Evolutionary conservation across 225 moss, liverwort and hornwort genomes (phyloP).

Genomic region (Asterella californica): DNA sequence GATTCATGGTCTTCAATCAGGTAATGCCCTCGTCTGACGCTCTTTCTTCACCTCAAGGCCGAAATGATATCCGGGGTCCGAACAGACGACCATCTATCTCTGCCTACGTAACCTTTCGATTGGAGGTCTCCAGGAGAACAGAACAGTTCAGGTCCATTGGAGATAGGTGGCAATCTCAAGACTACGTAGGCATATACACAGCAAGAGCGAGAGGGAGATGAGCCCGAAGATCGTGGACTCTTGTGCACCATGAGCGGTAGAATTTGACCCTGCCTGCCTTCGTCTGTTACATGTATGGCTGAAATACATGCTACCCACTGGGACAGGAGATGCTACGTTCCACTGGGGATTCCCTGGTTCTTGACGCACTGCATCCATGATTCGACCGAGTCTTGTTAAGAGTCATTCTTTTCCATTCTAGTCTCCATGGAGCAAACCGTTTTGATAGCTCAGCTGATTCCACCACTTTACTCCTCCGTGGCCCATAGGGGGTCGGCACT

Average conservation of each 20-base stretch:
- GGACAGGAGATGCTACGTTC: too few species aligned
- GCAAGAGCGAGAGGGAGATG: too few species aligned
- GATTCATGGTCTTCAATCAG: constrained; percentile 71
- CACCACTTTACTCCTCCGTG: background rate
- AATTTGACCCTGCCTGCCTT: too few species aligned
- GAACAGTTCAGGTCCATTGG: too few species aligned
- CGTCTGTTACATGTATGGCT: too few species aligned
- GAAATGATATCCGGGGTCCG: too few species aligned
- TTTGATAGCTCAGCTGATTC: background rate
- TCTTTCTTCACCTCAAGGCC: background rate
- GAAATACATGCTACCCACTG: too few species aligned
- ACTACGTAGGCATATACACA: background rate
- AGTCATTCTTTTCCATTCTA: background rate
- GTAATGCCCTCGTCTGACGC: background rate
- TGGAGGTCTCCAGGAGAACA: too few species aligned
- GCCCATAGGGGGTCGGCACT: background rate
- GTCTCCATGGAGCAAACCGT: background rate
- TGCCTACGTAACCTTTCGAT: background rate
- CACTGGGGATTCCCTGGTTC: too few species aligned
- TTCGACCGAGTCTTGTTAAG: background rate
- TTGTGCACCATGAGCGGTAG: too few species aligned
- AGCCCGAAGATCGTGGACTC: too few species aligned
- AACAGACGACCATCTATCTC: background rate
- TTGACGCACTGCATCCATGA: background rate
- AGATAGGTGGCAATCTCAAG: background rate